A percentile compares a stretch with the other conserved stretches of the same genome.
phyloP scores from a whole-genome alignment of 2,329 filamentous ascomycete species.

The Fusarium sp. region DNA sequence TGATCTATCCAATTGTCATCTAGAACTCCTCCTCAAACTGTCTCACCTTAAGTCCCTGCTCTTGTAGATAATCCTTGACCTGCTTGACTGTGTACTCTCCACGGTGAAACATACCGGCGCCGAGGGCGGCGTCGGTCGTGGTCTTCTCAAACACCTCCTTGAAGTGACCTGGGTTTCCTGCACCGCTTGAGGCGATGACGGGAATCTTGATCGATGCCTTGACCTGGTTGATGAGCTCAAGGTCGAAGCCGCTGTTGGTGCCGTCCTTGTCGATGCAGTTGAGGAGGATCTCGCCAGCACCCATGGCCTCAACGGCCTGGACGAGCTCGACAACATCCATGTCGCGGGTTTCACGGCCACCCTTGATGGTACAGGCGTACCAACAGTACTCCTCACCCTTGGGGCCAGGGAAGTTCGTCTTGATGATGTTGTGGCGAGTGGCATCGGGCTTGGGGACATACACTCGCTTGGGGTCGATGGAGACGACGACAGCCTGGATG shows the following conservation, averaged over 20 bases:
- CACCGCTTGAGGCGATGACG: constrained; percentile 94
- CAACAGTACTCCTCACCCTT: constrained; percentile 87
- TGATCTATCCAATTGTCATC: constrained; percentile 14
- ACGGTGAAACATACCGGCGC: constrained; percentile 97
- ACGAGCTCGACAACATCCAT: constrained; percentile 91
- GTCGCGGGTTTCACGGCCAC: constrained; percentile 92
- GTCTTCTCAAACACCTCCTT: constrained; percentile 90
- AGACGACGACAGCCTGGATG: constrained; percentile 96
- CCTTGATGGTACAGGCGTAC: constrained; percentile 98
- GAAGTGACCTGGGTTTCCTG: constrained; percentile 89
- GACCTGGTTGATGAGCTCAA: constrained; percentile 90
- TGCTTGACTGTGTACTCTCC: constrained; percentile 95
- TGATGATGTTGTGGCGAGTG: constrained; percentile 78
- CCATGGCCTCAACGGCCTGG: constrained; percentile 94
- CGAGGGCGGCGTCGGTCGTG: constrained; percentile 89
- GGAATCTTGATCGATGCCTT: constrained; percentile 90
- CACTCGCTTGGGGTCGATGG: constrained; percentile 91
- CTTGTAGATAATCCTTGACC: constrained; percentile 85
- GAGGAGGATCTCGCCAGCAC: constrained; percentile 90
- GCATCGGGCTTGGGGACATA: constrained; percentile 82
- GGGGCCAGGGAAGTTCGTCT: constrained; percentile 77
- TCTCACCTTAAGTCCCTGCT: constrained; percentile 81
- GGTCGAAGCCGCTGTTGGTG: constrained; percentile 92
- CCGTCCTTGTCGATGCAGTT: constrained; percentile 99
- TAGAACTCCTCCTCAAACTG: constrained; percentile 73